Base-by-base conservation (phyloP, 345 rosid genomes). In the Brassica carinata region DNA sequence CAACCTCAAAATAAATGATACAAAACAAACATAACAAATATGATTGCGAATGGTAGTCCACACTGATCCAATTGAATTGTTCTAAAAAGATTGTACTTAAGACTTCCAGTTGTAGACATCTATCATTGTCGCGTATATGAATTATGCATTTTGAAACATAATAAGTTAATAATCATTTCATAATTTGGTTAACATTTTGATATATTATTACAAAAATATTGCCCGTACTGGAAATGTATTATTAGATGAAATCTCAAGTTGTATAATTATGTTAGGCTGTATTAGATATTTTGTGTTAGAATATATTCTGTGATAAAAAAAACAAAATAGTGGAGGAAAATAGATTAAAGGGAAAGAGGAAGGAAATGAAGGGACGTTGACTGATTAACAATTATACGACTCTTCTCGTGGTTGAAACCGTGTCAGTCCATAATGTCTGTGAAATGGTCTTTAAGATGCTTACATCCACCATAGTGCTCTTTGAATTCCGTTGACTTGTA, bases 361-460 rank as follows among this genome's bases (percentile, higher is more conserved):
- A 62, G 64, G 74, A 61, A 61, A 61, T 5, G 13, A 61, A 61
- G 31, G 19, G 62, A 48, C 14, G 75, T 70, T 77, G 81, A 70
- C 76, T 70, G 27, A 61, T 11, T 27, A 77, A 40, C n/a, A 43
- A 77, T 15, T 9, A 45, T 1, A 63, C 36, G 70, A 19, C 38
- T 62, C 11, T 13, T 62, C 64, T 4, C 34, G 1, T 62, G 18
- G 70, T 19, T 23, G 64, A 63, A 69, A 70, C 62, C 55, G 71
- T 11, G 73, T 69, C 14, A 29, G 73, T 45, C 59, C 33, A 13
- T 69, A 4, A 45, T 45, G 59, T 23, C 72, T 23, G 61, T 69
- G 38, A 48, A 69, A 27, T 69, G 38, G 73, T 69, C 73, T 7
- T 26, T 13, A 4, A 13, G 61, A 45, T 34, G 48, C 48, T 66